A percentile compares a stretch with the other conserved stretches of the same genome.
phyloP scores from a whole-genome alignment of 2,329 filamentous ascomycete species.

The Exserohilum rostratum region DNA sequence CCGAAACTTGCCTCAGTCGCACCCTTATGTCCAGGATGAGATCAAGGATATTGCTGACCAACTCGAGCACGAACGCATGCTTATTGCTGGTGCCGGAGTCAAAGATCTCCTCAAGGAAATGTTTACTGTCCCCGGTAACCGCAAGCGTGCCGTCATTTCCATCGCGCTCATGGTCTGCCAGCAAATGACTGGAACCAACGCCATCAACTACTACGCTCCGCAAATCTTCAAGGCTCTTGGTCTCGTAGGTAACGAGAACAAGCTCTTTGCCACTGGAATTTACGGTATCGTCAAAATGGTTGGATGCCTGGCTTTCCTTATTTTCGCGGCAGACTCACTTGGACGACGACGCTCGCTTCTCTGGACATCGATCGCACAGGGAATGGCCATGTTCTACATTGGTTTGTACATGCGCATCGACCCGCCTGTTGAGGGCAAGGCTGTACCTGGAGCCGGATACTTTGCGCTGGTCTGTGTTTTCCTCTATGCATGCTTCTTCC shows the following conservation, averaged over 20 bases:
- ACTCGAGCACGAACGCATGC: slow-evolving; percentile 61
- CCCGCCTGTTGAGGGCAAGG: slow-evolving; percentile 60
- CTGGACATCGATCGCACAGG: slow-evolving; percentile 69
- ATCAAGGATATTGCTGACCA: slow-evolving; percentile 47
- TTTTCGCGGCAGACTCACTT: slow-evolving; percentile 72
- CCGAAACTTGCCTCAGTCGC: slow-evolving; percentile 55
- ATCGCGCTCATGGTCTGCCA: slow-evolving; percentile 71
- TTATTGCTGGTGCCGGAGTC: slow-evolving; percentile 58
- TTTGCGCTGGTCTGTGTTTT: slow-evolving; percentile 74
- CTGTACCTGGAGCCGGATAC: slow-evolving; percentile 70
- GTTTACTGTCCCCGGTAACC: slow-evolving; percentile 57
- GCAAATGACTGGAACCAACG: slow-evolving; percentile 68
- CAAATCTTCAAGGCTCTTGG: slow-evolving; percentile 72
- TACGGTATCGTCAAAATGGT: slow-evolving; percentile 75
- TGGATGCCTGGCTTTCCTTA: slow-evolving; percentile 67
- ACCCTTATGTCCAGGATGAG: slow-evolving; percentile 47
- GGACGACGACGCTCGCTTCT: slow-evolving; percentile 68
- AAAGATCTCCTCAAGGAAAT: slow-evolving; percentile 49
- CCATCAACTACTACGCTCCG: slow-evolving; percentile 69
- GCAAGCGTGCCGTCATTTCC: slow-evolving; percentile 68
- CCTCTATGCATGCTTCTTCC: slow-evolving; percentile 72
- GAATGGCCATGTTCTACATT: slow-evolving; percentile 69
- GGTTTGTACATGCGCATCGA: slow-evolving; percentile 71
- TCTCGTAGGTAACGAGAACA: slow-evolving; percentile 61
- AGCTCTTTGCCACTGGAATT: slow-evolving; percentile 74